These are phyloP conservation scores for Leucosporidium creatinivorum DNA, from an alignment of 768 basidiomycete species.

Conservation along the genomic window DNA sequence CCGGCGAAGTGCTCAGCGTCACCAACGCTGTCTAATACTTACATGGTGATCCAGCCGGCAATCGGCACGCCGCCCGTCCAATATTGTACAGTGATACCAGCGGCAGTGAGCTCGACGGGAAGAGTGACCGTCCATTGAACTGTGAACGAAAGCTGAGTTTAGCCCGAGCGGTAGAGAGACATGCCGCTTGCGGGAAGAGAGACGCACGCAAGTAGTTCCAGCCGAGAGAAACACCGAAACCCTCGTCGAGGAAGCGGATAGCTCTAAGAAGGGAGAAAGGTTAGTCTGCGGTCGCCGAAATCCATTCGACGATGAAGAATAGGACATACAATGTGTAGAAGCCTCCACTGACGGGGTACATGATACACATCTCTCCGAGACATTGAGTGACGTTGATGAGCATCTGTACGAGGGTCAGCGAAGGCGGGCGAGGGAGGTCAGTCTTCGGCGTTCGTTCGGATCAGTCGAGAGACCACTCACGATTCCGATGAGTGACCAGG, in stretches of 20 bases:
- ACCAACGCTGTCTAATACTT: no score
- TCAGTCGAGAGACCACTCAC: not conserved
- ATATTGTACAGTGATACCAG: slow-evolving; percentile 62
- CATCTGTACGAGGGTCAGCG: not conserved
- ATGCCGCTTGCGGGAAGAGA: no score
- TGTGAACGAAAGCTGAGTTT: slow-evolving; percentile 42
- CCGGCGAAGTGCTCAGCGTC: no score
- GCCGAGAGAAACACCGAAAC: slow-evolving; percentile 34
- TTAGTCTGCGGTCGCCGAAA: no score
- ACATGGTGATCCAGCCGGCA: slow-evolving; percentile 32
- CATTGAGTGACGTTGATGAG: slow-evolving; percentile 29
- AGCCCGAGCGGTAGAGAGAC: no score
- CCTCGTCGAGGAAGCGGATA: not conserved
- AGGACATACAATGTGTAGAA: slow-evolving; percentile 36
- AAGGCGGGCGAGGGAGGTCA: no score
- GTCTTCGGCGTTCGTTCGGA: no score
- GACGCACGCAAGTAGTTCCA: slow-evolving; percentile 19
- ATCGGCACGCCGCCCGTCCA: slow-evolving; percentile 54
- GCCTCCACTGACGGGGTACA: slow-evolving; percentile 33
- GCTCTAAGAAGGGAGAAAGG: no score
- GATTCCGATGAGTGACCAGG: slow-evolving; percentile 31
- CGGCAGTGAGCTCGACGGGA: slow-evolving; percentile 77
- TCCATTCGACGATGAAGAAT: slow-evolving; percentile 20
- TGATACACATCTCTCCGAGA: slow-evolving; percentile 34
- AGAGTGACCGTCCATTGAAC: slow-evolving; percentile 76